Evolutionary conservation across 2,329 filamentous ascomycete species (phyloP), one percentile per base, ranked within the genome.

Genomic region (Stylonectria norvegica): DNA sequence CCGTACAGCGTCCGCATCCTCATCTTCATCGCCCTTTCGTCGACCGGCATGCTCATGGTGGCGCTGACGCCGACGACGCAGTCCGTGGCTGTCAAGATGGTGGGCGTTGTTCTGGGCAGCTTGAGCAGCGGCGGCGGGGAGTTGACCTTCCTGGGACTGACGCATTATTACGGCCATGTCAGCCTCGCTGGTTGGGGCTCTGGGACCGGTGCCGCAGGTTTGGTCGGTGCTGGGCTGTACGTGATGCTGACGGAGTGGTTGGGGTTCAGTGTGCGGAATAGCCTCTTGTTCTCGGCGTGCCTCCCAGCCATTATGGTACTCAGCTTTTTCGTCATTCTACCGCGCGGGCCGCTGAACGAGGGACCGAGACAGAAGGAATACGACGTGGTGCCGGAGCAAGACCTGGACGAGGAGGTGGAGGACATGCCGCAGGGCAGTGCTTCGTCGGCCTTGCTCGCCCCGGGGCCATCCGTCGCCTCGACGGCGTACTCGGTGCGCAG

Each of bases 111-210:
- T 27, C 69, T 97, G 34, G 89, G 90, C 1, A 95, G 88, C 55
- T 65, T 97, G 36, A 87, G 86, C 53, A 89, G 84, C 47, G 93
- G 93, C 12, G 86, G 77, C 14, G 93, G 93, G 20, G 93, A 97
- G 68, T 71, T 96, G 43, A 94, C 85, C 64, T 96, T 97, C 59
- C 70, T 98, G 5, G 86, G 89, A 1, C 67, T 98, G 57, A 95
- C 91, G 11, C 91, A 97, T 62, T 96, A 86, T 68, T 97, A 97
- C 57, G 93, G 91, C 0, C 83, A 81, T 7, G 84, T 87, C 64
- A 89, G 88, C 53, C 74, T 97, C 14, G 90, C 90, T 0, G 84
- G 88, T 23, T 98, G 93, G 93, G 86, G 89, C 0, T 91, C 86
- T 49, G 91, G 91, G 0, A 96, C 91, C 0, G 91, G 91, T 2